A percentile compares a stretch with the other conserved stretches of the same genome.
Evolutionary conservation across 306 rosid species (phyloP).

Genomic region (Sicyos edulis): DNA sequence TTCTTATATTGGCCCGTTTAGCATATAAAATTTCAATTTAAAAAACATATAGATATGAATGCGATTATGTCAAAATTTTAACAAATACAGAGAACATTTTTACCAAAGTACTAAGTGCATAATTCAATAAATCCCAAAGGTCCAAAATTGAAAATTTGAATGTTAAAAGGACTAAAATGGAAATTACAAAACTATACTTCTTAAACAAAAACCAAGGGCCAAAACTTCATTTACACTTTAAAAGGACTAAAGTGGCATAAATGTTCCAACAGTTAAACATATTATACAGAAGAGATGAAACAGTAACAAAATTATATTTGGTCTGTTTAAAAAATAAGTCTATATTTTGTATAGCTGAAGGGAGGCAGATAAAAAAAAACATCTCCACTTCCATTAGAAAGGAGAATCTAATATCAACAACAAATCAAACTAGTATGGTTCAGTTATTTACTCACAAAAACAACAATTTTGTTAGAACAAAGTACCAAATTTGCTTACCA

Average conservation of each 20-base stretch:
- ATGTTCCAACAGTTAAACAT: not conserved
- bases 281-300: not conserved
- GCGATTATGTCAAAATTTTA: too few relatives aligned
- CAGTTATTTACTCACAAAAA: slow-evolving; percentile 8
- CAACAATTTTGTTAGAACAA: not conserved
- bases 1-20: too few relatives aligned
- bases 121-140: too few relatives aligned
- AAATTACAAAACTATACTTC: not conserved
- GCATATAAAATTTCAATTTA: too few relatives aligned
- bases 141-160: too few relatives aligned
- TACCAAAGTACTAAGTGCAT: too few relatives aligned
- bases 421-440: not conserved
- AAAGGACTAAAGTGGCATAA: too few relatives aligned
- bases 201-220: not conserved
- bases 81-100: too few relatives aligned
- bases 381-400: slow-evolving; percentile 11
- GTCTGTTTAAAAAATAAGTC: too few relatives aligned
- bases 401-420: not conserved
- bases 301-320: not conserved
- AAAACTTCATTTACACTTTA: not conserved
- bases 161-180: not conserved
- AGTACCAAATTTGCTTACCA: slow-evolving; percentile 6
- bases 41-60: too few relatives aligned
- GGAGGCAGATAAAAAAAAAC: slow-evolving; percentile 7
- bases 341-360: not conserved